phyloP scores from a whole-genome alignment of 768 basidiomycete genomes.

The Lactarius quietus region DNA sequence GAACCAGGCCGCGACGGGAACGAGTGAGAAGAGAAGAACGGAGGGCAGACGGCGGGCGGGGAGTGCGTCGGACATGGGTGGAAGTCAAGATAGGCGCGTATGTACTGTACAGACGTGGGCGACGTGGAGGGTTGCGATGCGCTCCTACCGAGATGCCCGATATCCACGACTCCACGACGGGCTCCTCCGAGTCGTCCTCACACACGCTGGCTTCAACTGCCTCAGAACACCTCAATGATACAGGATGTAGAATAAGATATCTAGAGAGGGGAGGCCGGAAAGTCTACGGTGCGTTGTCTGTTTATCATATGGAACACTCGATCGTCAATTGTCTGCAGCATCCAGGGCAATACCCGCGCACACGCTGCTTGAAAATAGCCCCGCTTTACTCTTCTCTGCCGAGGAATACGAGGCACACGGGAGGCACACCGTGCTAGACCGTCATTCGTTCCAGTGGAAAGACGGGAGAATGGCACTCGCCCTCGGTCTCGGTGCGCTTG shows the following conservation, averaged over 20 bases:
- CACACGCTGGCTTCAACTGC: conserved; percentile 4
- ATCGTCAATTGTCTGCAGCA: conserved; percentile 35
- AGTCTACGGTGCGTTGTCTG: conserved; percentile 51
- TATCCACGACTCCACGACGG: conserved; percentile 16
- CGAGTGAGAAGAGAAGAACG: conserved; percentile 51
- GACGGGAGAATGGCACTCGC: conserved; percentile 75
- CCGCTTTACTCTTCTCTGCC: conserved; percentile 71
- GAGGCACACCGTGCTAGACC: conserved; percentile 60
- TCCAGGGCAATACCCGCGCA: conserved; percentile 50
- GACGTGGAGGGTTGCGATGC: conserved; percentile 8
- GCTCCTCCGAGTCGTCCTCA: conserved; percentile 2
- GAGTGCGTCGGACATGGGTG: conserved; percentile 21
- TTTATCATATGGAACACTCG: not conserved
- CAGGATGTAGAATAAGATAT: conserved; percentile 47
- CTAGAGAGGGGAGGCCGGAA: conserved; percentile 53
- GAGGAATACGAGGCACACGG: conserved; percentile 69
- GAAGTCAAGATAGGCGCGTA: not conserved
- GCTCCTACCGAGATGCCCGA: conserved; percentile 18
- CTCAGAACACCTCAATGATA: conserved; percentile 18
- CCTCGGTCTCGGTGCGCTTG: conserved; percentile 22
- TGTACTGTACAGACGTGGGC: not conserved
- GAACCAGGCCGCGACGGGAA: conserved; percentile 72
- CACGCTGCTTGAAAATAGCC: conserved; percentile 78
- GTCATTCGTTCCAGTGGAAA: conserved; percentile 74
- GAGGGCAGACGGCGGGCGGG: conserved; percentile 22